Evolutionary conservation across 2,329 filamentous ascomycete species (phyloP).

Genomic region (Xylaria sp.): DNA sequence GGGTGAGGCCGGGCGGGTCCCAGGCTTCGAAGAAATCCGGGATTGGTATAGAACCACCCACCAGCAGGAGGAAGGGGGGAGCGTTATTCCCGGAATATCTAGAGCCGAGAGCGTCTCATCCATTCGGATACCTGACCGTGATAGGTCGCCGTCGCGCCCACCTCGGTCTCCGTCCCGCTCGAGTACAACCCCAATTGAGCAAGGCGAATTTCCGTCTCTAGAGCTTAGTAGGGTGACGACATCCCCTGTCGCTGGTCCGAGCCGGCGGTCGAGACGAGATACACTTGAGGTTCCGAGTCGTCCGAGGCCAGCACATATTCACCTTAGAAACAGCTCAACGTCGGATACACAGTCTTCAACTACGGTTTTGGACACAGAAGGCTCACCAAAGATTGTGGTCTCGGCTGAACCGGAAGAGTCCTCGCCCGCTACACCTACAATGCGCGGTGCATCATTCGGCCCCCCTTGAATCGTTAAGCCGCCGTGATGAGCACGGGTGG

Average conservation of each 20-base stretch:
- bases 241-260: not conserved
- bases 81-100: slow-evolving; percentile 47
- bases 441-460: not conserved
- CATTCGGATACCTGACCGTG: slow-evolving; percentile 15
- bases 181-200: slow-evolving; percentile 29
- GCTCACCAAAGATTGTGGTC: slow-evolving; percentile 42
- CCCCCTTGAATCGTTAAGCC: slow-evolving; percentile 2
- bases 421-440: not conserved
- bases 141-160: slow-evolving; percentile 34
- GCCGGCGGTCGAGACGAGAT: slow-evolving; percentile 38
- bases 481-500: not conserved
- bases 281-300: slow-evolving; percentile 49
- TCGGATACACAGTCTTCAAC: slow-evolving; percentile 15
- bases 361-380: slow-evolving; percentile 21
- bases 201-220: not conserved
- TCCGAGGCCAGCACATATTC: slow-evolving; percentile 33
- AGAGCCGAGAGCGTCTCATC: slow-evolving; percentile 54
- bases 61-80: slow-evolving; percentile 45
- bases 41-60: slow-evolving; percentile 53
- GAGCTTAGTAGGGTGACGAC: slow-evolving; percentile 22
- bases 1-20: slow-evolving; percentile 61
- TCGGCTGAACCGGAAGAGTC: slow-evolving; percentile 39
- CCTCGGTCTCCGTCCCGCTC: slow-evolving; percentile 40
- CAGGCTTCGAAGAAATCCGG: slow-evolving; percentile 51
- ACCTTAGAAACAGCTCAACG: slow-evolving; percentile 27